Evolutionary conservation across 2,329 filamentous ascomycete species (phyloP).

Genomic region (Trichoderma citrinoviride): DNA sequence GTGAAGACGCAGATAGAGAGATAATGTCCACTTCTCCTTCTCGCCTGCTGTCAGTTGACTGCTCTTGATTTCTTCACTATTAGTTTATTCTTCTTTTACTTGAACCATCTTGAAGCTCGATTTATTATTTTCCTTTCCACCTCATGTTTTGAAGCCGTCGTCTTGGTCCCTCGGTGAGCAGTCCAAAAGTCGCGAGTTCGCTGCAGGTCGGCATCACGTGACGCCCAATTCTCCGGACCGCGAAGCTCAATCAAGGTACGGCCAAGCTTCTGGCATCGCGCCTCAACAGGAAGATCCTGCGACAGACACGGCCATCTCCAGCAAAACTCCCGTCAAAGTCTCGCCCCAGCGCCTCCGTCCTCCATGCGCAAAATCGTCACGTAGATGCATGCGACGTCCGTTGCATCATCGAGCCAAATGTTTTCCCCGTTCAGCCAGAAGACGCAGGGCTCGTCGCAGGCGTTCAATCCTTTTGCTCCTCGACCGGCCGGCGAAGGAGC

Average conservation of each 20-base stretch:
- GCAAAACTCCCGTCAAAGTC: neutral
- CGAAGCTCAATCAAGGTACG: conserved; percentile 20
- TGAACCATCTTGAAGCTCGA: too few species aligned
- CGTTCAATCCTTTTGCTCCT: conserved; percentile 38
- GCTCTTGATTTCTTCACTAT: too few species aligned
- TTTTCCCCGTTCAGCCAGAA: conserved; percentile 39
- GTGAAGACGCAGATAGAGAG: neutral
- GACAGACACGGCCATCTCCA: conserved; percentile 12
- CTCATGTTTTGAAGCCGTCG: too few species aligned
- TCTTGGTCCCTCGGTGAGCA: too few species aligned
- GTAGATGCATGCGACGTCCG: conserved; percentile 40
- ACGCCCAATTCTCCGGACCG: conserved; percentile 8
- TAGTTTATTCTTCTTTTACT: too few species aligned
- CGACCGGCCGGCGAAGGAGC: conserved; percentile 28
- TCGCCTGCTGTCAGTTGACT: too few species aligned
- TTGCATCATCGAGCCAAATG: conserved; percentile 44
- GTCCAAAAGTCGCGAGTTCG: too few species aligned
- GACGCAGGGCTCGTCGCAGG: conserved; percentile 37
- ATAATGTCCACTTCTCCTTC: neutral
- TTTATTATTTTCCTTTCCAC: too few species aligned
- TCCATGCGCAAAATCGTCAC: conserved; percentile 36
- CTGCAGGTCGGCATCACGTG: conserved; percentile 14
- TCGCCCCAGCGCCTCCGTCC: conserved; percentile 23
- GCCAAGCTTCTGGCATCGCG: conserved; percentile 13
- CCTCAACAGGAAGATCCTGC: conserved; percentile 9